These are phyloP conservation scores for Taphrina wiesneri DNA, from an alignment of 1,139 yeast species.

Conservation along the genomic window DNA sequence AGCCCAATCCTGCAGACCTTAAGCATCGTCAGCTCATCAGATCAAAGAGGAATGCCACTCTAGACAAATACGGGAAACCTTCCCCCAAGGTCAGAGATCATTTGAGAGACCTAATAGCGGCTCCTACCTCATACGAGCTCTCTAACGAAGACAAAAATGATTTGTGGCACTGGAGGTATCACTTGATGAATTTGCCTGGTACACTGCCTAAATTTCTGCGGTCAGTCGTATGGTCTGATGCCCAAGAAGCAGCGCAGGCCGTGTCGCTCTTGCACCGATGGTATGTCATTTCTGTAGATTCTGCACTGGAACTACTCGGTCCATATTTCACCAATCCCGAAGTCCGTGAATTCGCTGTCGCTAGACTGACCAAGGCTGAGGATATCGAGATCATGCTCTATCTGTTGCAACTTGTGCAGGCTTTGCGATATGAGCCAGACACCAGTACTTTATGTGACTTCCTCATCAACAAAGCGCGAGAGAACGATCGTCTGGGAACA, in stretches of 20 bases:
- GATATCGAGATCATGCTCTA: conserved; percentile 60
- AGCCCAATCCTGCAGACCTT: conserved; percentile 79
- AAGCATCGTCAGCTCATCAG: conserved; percentile 84
- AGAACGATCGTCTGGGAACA: conserved; percentile 15
- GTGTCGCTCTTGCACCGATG: conserved; percentile 59
- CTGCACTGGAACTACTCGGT: conserved; percentile 84
- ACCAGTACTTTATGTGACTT: conserved; percentile 11
- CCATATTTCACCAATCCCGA: conserved; percentile 61
- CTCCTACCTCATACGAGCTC: conserved; percentile 81
- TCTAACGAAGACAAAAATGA: conserved; percentile 81
- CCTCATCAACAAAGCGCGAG: conserved; percentile 3
- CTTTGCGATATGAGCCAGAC: conserved; percentile 68
- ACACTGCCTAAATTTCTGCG: conserved; percentile 79
- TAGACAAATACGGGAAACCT: conserved; percentile 86
- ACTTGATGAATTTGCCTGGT: conserved; percentile 69
- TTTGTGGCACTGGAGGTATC: conserved; percentile 90
- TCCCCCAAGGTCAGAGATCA: conserved; percentile 80
- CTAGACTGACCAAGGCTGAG: conserved; percentile 71
- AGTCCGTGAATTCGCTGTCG: conserved; percentile 83
- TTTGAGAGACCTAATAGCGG: conserved; percentile 62
- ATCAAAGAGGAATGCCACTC: conserved; percentile 69
- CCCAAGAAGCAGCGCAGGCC: conserved; percentile 74
- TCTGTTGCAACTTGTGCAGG: conserved; percentile 86
- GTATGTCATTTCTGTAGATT: conserved; percentile 87
- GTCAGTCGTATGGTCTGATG: conserved; percentile 86